Percentiles rank a stretch among this genome's conserved stretches.
Evolutionary conservation across 306 rosid genomes (phyloP).

Genomic region (Phaseolus lunatus): DNA sequence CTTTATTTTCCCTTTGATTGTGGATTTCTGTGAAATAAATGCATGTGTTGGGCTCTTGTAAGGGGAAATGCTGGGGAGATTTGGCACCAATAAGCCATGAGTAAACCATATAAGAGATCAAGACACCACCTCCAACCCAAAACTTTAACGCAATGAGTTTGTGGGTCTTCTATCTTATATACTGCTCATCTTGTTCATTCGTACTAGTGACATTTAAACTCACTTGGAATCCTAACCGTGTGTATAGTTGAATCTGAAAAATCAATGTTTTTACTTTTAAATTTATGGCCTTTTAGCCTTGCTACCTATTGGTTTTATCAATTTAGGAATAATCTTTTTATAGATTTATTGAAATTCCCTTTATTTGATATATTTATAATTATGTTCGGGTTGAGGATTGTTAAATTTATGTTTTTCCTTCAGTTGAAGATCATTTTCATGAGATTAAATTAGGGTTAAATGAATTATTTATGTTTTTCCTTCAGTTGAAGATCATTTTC

Average conservation of each 20-base stretch:
- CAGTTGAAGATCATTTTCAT: neutral
- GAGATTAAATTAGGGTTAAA: neutral
- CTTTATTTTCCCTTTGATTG: conserved; percentile 18
- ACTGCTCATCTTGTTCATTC: too few species aligned
- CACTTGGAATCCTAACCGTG: too few species aligned
- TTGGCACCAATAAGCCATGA: too few species aligned
- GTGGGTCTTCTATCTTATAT: too few species aligned
- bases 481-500: neutral
- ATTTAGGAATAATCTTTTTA: neutral
- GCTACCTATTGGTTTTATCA: neutral
- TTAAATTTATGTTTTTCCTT: neutral
- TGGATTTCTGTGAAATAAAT: conserved; percentile 18
- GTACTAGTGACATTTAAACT: too few species aligned
- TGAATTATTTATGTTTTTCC: neutral
- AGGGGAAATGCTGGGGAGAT: too few species aligned
- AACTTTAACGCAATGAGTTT: too few species aligned
- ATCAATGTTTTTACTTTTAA: conserved; percentile 5
- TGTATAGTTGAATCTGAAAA: conserved; percentile 6
- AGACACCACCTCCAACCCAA: too few species aligned
- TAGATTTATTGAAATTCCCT: neutral
- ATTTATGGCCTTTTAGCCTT: neutral
- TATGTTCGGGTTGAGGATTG: neutral
- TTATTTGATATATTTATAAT: neutral
- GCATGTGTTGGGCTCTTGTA: neutral
- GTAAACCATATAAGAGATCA: too few species aligned